Conservation (phyloP, 1,284 basidiomycete species). For the Leccinum solheimii region DNA sequence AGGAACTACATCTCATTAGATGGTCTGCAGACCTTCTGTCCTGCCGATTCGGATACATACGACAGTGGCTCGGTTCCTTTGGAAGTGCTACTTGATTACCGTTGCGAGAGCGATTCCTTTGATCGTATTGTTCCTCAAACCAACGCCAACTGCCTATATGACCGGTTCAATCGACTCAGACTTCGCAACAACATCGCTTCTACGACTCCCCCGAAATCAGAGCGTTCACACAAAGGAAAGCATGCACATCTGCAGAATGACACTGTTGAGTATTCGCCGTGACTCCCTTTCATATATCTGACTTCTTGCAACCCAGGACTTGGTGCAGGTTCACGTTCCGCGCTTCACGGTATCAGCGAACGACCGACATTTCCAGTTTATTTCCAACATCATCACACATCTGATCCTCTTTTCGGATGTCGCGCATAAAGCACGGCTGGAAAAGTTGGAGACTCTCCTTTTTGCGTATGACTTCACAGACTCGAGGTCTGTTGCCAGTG, state of each 20-base stretch:
- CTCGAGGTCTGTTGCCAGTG: conserved; percentile 61
- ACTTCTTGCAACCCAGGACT: conserved; percentile 54
- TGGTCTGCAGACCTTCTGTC: conserved; percentile 89
- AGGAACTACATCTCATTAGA: conserved; percentile 77
- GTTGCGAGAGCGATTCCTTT: conserved; percentile 80
- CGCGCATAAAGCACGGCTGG: conserved; percentile 72
- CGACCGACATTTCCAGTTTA: conserved; percentile 81
- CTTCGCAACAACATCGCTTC: conserved; percentile 72
- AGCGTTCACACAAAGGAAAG: conserved; percentile 38
- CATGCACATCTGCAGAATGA: conserved; percentile 78
- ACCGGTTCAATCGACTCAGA: conserved; percentile 93
- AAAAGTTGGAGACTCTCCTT: conserved; percentile 81
- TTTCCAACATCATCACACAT: conserved; percentile 88
- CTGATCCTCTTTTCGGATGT: conserved; percentile 89
- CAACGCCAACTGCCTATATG: conserved; percentile 83
- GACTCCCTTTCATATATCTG: conserved; percentile 8
- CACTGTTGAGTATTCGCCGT: conserved; percentile 52
- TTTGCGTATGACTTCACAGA: conserved; percentile 93
- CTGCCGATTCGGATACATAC: conserved; percentile 45
- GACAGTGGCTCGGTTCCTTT: conserved; percentile 70
- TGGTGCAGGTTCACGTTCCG: conserved; percentile 79
- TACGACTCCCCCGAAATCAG: conserved; percentile 37
- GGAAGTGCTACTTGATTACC: conserved; percentile 85
- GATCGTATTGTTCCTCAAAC: conserved; percentile 91
- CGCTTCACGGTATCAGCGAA: conserved; percentile 89